phyloP scores from a whole-genome alignment of 371 early-diverging fungal genomes.

The Neoconidiobolus thromboides region DNA sequence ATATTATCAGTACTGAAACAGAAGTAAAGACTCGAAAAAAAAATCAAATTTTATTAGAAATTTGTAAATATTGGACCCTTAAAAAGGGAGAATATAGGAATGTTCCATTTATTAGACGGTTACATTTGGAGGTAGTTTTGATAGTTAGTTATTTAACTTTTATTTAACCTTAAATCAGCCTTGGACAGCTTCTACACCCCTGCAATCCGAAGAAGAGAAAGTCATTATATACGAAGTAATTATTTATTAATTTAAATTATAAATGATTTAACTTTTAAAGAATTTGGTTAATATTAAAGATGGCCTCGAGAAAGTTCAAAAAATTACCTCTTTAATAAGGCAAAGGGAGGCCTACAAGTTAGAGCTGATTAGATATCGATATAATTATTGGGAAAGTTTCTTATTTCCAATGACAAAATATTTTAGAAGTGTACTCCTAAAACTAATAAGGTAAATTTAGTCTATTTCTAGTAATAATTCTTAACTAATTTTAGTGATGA shows the following conservation, averaged over 20 bases:
- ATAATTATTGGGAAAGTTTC: conserved; percentile 34
- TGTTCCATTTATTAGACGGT: conserved; percentile 77
- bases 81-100: conserved; percentile 76
- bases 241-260: background rate
- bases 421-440: background rate
- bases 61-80: conserved; percentile 84
- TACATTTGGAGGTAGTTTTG: conserved; percentile 66
- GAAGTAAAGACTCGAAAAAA: conserved; percentile 28
- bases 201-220: conserved; percentile 43
- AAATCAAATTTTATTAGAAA: conserved; percentile 26
- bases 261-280: conserved; percentile 2
- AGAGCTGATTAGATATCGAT: conserved; percentile 20
- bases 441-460: background rate
- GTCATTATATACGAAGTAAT: conserved; percentile 15
- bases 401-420: conserved; percentile 48
- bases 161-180: conserved; percentile 25
- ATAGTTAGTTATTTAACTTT: background rate
- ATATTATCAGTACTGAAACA: conserved; percentile 29
- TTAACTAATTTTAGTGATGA: background rate
- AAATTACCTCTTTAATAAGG: conserved; percentile 66
- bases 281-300: conserved; percentile 34
- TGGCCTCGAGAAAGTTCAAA: conserved; percentile 72
- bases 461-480: background rate
- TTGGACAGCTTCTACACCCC: conserved; percentile 64
- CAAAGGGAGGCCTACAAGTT: conserved; percentile 75